A percentile compares a stretch with the other conserved stretches of the same genome.
These are phyloP conservation scores for Schwanniomyces sp. DNA, from an alignment of 805 yeast genomes.

Conservation along the genomic window DNA sequence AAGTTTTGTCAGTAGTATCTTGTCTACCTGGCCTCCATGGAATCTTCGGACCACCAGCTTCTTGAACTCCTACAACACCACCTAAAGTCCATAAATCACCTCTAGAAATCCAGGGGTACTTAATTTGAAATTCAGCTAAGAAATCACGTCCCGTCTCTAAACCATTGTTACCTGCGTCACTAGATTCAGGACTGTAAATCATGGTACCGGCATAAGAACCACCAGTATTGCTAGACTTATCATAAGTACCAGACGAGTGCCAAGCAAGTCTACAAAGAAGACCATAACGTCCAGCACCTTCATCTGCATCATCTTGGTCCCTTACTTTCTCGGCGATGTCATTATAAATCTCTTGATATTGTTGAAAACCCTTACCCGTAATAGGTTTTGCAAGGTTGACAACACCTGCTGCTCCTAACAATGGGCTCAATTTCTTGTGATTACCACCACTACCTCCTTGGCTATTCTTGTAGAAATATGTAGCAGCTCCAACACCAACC, in stretches of 20 bases:
- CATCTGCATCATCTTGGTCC: slow-evolving; percentile 41
- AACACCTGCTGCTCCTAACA: slow-evolving; percentile 22
- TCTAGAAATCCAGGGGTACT: slow-evolving; percentile 69
- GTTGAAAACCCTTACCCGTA: slow-evolving; percentile 39
- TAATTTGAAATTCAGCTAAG: slow-evolving; percentile 53
- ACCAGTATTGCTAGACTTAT: slow-evolving; percentile 24
- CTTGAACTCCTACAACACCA: slow-evolving; percentile 78
- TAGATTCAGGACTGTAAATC: slow-evolving; percentile 30
- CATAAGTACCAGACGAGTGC: slow-evolving; percentile 38
- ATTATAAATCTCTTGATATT: slow-evolving; percentile 67
- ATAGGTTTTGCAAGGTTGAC: slow-evolving; percentile 34
- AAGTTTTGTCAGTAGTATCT: slow-evolving; percentile 49
- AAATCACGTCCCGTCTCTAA: slow-evolving; percentile 56
- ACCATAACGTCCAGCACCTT: slow-evolving; percentile 39
- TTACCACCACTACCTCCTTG: not conserved
- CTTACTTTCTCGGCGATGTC: slow-evolving; percentile 65
- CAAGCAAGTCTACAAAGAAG: slow-evolving; percentile 38
- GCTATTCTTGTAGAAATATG: slow-evolving; percentile 12
- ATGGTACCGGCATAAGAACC: slow-evolving; percentile 41
- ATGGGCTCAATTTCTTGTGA: slow-evolving; percentile 8
- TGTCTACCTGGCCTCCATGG: slow-evolving; percentile 84
- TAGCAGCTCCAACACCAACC: slow-evolving; percentile 22
- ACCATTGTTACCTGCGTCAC: slow-evolving; percentile 58
- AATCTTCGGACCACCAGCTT: slow-evolving; percentile 73
- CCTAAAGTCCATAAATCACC: slow-evolving; percentile 82